A percentile compares a stretch with the other conserved stretches of the same genome.
Evolutionary conservation across 2,329 filamentous ascomycete species (phyloP).

Genomic region (Trichoderma harzianum): DNA sequence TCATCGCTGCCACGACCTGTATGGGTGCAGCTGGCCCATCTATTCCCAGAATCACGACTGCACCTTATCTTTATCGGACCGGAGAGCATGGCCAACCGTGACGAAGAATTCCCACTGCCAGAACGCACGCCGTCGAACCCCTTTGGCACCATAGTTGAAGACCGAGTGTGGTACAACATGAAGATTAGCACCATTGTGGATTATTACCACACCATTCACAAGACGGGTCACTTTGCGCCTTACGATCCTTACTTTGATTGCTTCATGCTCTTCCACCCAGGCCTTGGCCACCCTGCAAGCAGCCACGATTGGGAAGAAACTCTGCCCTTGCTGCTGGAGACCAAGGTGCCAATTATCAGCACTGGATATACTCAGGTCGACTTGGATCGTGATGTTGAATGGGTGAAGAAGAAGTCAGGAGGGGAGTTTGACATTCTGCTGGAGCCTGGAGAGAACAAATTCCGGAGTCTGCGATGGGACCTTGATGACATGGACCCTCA

Average conservation of each 20-base stretch:
- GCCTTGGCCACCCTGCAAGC: slow-evolving; percentile 88
- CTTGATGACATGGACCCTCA: slow-evolving; percentile 92
- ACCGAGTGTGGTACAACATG: slow-evolving; percentile 80
- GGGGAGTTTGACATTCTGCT: slow-evolving; percentile 92
- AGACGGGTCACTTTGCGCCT: slow-evolving; percentile 84
- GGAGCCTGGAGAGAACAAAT: slow-evolving; percentile 88
- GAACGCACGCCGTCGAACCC: slow-evolving; percentile 81
- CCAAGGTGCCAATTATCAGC: slow-evolving; percentile 89
- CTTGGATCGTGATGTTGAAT: slow-evolving; percentile 87
- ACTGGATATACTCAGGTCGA: slow-evolving; percentile 96
- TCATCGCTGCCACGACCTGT: slow-evolving; percentile 90
- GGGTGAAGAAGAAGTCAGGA: slow-evolving; percentile 78
- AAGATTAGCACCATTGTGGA: slow-evolving; percentile 98
- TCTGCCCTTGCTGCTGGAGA: slow-evolving; percentile 83
- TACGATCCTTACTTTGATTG: slow-evolving; percentile 99
- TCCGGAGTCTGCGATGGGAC: slow-evolving; percentile 94
- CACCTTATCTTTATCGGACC: slow-evolving; percentile 94
- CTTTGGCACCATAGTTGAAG: slow-evolving; percentile 91
- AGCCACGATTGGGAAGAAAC: slow-evolving; percentile 94
- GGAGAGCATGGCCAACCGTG: slow-evolving; percentile 91
- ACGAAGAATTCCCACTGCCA: slow-evolving; percentile 88
- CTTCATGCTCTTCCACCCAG: slow-evolving; percentile 95
- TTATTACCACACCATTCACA: slow-evolving; percentile 95
- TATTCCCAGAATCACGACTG: slow-evolving; percentile 89
- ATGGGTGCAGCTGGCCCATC: slow-evolving; percentile 89